Evolutionary conservation across 148 eudicot genomes (phyloP).

Genomic region (Camellia japonica): DNA sequence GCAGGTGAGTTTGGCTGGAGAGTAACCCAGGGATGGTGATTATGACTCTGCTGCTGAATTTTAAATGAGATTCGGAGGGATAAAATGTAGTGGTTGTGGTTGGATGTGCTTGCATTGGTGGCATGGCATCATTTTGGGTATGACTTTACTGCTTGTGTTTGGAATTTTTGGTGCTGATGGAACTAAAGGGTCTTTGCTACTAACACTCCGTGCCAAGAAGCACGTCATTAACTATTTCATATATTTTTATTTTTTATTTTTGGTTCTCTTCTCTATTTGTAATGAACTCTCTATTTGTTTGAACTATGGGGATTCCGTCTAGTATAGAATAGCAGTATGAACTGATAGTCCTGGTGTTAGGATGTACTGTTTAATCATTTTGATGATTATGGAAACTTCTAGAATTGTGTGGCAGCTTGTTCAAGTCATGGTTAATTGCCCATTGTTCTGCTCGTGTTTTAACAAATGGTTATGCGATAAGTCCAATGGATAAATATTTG

Average conservation of each 20-base stretch:
- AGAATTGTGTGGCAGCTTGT: too few species aligned
- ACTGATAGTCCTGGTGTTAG: too few species aligned
- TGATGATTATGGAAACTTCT: too few species aligned
- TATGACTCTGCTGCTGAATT: background rate
- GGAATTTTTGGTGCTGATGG: background rate
- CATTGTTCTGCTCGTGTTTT: too few species aligned
- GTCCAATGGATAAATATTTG: too few species aligned
- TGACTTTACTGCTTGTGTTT: background rate
- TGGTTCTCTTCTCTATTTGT: background rate
- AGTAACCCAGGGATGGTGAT: background rate
- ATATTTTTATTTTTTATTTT: background rate
- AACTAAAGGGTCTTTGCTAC: background rate
- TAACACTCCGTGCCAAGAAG: background rate
- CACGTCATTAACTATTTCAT: background rate
- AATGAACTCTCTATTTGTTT: too few species aligned
- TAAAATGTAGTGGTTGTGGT: too few species aligned
- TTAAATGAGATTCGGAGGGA: background rate
- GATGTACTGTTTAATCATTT: too few species aligned
- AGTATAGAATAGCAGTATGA: too few species aligned
- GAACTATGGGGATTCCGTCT: too few species aligned
- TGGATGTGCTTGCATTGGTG: background rate
- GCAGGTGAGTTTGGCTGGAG: background rate
- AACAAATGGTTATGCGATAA: too few species aligned
- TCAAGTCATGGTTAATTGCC: too few species aligned
- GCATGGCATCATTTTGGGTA: background rate